Percentiles rank a stretch among this genome's conserved stretches.
phyloP scores from a whole-genome alignment of 2,329 filamentous ascomycete genomes.

The Verticillium tricorpus region DNA sequence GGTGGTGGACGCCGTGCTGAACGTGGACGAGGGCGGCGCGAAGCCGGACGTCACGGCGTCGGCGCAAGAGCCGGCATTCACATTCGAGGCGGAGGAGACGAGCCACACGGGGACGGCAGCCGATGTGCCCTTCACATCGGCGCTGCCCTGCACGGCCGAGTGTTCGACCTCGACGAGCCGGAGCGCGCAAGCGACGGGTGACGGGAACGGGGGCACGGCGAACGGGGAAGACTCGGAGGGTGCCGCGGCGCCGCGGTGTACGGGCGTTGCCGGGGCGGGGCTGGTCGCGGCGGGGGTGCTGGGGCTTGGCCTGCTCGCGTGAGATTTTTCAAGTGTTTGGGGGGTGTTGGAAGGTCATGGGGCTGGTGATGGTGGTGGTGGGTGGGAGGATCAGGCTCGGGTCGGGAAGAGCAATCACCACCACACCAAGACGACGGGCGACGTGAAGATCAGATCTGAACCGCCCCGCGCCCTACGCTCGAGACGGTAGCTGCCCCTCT shows the following conservation, averaged over 20 bases:
- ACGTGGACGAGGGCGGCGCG: constrained; percentile 15
- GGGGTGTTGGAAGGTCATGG: neutral
- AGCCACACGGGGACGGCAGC: constrained; percentile 19
- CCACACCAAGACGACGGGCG: neutral
- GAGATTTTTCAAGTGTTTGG: neutral
- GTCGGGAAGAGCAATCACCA: too few relatives aligned
- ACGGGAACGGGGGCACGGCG: neutral
- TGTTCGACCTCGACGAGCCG: constrained; percentile 17
- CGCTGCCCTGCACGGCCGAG: constrained; percentile 34
- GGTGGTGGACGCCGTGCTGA: constrained; percentile 50
- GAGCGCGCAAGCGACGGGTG: constrained; percentile 1
- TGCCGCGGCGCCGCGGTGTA: constrained; percentile 7
- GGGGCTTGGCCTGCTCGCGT: neutral
- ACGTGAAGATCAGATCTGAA: too few relatives aligned
- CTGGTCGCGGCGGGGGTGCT: constrained; percentile 2
- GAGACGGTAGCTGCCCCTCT: neutral
- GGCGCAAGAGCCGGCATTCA: constrained; percentile 24
- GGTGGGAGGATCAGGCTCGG: too few relatives aligned
- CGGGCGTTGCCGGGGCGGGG: neutral
- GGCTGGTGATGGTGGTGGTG: neutral
- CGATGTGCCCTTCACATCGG: constrained; percentile 34
- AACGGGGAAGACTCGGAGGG: constrained; percentile 4
- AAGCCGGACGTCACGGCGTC: constrained; percentile 27
- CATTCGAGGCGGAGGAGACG: neutral
- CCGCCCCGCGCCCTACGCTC: neutral